Evolutionary conservation across 2,329 filamentous ascomycete species (phyloP).

Genomic region (Drechslerella stenobrocha): DNA sequence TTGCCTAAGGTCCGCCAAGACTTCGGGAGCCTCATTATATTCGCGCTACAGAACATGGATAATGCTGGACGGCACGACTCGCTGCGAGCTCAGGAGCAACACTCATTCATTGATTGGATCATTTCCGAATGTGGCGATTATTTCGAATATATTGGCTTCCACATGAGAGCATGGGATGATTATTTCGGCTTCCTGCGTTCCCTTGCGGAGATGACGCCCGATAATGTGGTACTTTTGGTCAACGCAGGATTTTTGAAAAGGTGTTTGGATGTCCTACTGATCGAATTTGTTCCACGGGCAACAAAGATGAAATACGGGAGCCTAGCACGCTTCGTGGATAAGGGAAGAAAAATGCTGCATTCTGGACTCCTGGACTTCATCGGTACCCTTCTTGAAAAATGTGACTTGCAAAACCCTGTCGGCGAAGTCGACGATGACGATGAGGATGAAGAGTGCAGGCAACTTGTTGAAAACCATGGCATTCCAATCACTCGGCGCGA

Average conservation of each 20-base stretch:
- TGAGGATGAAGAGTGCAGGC: constrained; percentile 31
- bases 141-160: constrained; percentile 57
- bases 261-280: constrained; percentile 64
- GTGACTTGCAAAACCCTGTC: constrained; percentile 26
- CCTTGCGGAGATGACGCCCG: constrained; percentile 66
- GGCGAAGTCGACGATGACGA: constrained; percentile 37
- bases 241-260: constrained; percentile 65
- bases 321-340: constrained; percentile 56
- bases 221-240: constrained; percentile 65
- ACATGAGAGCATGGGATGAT: constrained; percentile 72
- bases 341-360: constrained; percentile 58
- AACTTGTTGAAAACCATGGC: constrained; percentile 17
- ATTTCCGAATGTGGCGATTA: constrained; percentile 49
- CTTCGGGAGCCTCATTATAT: constrained; percentile 50
- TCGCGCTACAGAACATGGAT: constrained; percentile 50
- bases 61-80: constrained; percentile 27
- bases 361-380: constrained; percentile 54
- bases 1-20: constrained; percentile 50
- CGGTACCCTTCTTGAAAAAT: constrained; percentile 33
- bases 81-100: constrained; percentile 41
- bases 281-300: constrained; percentile 60
- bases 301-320: constrained; percentile 61
- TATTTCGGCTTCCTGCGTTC: constrained; percentile 71
- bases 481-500: constrained; percentile 29
- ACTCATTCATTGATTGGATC: constrained; percentile 45